Conservation (phyloP, 306 rosid genomes). For the Rosa rugosa region DNA sequence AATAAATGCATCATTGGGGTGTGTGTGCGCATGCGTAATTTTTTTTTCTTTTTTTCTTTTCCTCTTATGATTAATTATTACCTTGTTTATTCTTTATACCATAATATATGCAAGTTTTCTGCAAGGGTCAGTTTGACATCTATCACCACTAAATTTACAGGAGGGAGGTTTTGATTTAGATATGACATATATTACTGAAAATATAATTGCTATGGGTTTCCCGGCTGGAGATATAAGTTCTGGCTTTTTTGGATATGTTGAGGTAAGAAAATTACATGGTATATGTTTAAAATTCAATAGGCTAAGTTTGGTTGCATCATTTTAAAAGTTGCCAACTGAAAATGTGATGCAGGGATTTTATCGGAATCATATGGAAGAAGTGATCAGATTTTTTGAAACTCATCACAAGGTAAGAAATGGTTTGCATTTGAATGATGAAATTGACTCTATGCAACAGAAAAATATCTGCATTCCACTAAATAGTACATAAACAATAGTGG, state of each 20-base stretch:
- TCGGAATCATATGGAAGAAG: conserved; percentile 97
- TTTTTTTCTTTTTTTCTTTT: neutral
- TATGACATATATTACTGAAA: conserved; percentile 86
- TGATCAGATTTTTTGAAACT: conserved; percentile 75
- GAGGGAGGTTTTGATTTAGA: conserved; percentile 92
- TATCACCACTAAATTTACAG: conserved; percentile 36
- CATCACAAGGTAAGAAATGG: conserved; percentile 68
- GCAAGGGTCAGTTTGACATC: neutral
- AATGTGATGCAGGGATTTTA: conserved; percentile 77
- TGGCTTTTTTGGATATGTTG: conserved; percentile 81
- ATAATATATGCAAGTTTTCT: neutral
- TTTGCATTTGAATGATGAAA: neutral
- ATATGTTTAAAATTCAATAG: conserved; percentile 28
- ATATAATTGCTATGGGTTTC: conserved; percentile 92
- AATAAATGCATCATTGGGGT: neutral
- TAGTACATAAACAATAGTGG: neutral
- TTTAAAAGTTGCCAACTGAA: conserved; percentile 26
- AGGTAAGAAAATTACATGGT: conserved; percentile 46
- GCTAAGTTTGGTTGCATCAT: conserved; percentile 25
- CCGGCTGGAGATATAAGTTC: conserved; percentile 93
- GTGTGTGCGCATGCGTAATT: neutral
- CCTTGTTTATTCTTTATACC: neutral
- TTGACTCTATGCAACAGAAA: conserved; percentile 9
- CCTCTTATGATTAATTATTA: neutral
- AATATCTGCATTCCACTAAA: neutral